Conservation (phyloP, 257 asterid species). For the Dorcoceras hygrometricum region DNA sequence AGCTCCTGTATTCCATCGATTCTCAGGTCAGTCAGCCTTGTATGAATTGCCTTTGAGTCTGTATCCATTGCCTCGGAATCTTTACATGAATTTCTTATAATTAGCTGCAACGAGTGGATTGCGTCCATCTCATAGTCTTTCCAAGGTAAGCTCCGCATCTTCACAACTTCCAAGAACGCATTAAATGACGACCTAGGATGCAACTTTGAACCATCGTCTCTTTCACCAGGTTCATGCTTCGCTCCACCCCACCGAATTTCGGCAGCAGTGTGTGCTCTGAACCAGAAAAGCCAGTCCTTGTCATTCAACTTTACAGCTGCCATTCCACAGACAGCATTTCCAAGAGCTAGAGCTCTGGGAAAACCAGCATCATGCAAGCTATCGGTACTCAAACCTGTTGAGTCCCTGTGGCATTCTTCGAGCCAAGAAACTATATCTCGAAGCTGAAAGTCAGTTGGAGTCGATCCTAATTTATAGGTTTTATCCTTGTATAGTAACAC, state of each 20-base stretch:
- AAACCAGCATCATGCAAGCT: slow-evolving; percentile 87
- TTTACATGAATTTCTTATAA: slow-evolving; percentile 67
- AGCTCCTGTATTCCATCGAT: slow-evolving; percentile 84
- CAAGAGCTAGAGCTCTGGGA: slow-evolving; percentile 85
- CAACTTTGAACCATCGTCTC: slow-evolving; percentile 83
- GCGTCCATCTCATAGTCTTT: slow-evolving; percentile 96
- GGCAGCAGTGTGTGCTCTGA: slow-evolving; percentile 82
- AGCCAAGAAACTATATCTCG: slow-evolving; percentile 86
- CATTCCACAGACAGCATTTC: slow-evolving; percentile 83
- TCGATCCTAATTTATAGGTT: slow-evolving; percentile 52
- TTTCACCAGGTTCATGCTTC: slow-evolving; percentile 68
- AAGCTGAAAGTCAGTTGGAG: slow-evolving; percentile 67
- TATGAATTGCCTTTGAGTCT: slow-evolving; percentile 45
- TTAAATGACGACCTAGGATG: slow-evolving; percentile 89
- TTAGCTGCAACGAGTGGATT: slow-evolving; percentile 90
- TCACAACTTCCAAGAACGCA: slow-evolving; percentile 87
- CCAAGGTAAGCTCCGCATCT: slow-evolving; percentile 79
- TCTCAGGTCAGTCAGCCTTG: slow-evolving; percentile 65
- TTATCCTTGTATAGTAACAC: slow-evolving; percentile 54
- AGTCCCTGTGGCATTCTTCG: slow-evolving; percentile 72
- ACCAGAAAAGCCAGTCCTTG: slow-evolving; percentile 94
- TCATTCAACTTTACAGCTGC: slow-evolving; percentile 84
- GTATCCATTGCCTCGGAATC: slow-evolving; percentile 41
- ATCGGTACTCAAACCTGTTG: slow-evolving; percentile 89
- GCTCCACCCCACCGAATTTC: slow-evolving; percentile 94